Evolutionary conservation across 352 stramenopile genomes (phyloP).

Genomic region (Hyaloperonospora brassicae): DNA sequence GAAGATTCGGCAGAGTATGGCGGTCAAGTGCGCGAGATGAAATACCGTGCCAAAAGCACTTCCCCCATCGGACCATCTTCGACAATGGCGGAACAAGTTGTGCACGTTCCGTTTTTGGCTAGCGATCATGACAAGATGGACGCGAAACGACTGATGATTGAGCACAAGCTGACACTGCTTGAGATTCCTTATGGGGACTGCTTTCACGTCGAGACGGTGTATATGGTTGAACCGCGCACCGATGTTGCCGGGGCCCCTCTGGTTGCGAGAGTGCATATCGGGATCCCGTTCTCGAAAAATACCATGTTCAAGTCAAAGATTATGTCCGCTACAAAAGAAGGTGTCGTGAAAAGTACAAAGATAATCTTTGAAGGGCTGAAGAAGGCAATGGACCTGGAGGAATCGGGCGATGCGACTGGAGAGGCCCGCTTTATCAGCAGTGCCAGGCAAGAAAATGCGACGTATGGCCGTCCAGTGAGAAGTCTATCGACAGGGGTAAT

Average conservation of each 20-base stretch:
- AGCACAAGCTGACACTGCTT: conserved; percentile 57
- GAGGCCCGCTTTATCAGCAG: neutral
- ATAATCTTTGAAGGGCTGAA: conserved; percentile 47
- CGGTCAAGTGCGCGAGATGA: conserved; percentile 57
- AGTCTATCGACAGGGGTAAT: conserved; percentile 10
- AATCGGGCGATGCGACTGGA: conserved; percentile 6
- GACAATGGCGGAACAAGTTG: conserved; percentile 44
- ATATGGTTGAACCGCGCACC: conserved; percentile 38
- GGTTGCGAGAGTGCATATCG: conserved; percentile 51
- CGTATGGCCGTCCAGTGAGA: conserved; percentile 10
- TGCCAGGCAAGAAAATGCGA: conserved; percentile 4
- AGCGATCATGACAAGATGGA: conserved; percentile 33
- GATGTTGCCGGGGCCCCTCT: conserved; percentile 26
- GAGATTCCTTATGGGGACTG: conserved; percentile 79
- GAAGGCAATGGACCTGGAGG: conserved; percentile 32
- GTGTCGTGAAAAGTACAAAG: conserved; percentile 51
- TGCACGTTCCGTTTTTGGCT: conserved; percentile 44
- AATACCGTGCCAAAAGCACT: conserved; percentile 67
- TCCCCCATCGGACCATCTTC: conserved; percentile 57
- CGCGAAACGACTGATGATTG: conserved; percentile 40
- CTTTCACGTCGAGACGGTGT: conserved; percentile 67
- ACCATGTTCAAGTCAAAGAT: conserved; percentile 85
- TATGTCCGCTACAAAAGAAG: conserved; percentile 57
- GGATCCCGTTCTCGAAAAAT: conserved; percentile 71
- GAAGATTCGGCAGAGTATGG: conserved; percentile 48